Base-by-base conservation (phyloP, 441 rosid species). In the Arabidopsis lyrata region DNA sequence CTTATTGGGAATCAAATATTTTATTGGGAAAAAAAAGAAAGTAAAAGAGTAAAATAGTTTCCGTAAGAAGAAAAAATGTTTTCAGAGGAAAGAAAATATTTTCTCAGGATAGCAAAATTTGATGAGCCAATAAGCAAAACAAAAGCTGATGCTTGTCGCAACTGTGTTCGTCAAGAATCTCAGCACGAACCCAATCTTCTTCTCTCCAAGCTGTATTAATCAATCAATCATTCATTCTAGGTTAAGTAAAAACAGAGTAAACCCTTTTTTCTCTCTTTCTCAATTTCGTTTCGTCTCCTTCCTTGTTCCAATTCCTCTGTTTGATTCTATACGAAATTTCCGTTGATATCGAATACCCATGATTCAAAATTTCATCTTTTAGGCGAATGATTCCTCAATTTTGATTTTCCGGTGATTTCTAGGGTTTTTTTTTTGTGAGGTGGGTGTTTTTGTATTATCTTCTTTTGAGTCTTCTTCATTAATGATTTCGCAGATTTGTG, bases 371-470 rank as follows among this genome's bases (percentile, higher is more conserved):
- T 47, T 39, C 59, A 62, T 63, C 47, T 36, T 76, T 63, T 45
- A 13, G 22, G n/a, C 32, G 10, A 5, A 9, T 61, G 63, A 42
- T 75, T 75, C 47, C 32, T 59, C 13, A 27, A 29, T 18, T 74
- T 7, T 24, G 6, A 9, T 12, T 60, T 60, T 52, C 13, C 4
- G 29, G 18, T 68, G 67, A 63, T 63, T 76, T 70, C 76, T 70
- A 77, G 76, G 80, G 72, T 70, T 77, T 76, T 68, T 70, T 77
- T 76, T 68, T 5, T 16, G 5, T 47, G 44, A 62, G 44, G 12
- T 69, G 35, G 45, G 52, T 69, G 57, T 66, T 29, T 45, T 32
- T 53, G 44, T 61, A 0, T 52, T 48, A 12, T 75, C 8, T 3
- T 58, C 15, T 56, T 63, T 49, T 44, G 72, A n/a, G n/a, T n/a